These are phyloP conservation scores for Clavaria fumosa DNA, from an alignment of 768 basidiomycete genomes.

Conservation along the genomic window DNA sequence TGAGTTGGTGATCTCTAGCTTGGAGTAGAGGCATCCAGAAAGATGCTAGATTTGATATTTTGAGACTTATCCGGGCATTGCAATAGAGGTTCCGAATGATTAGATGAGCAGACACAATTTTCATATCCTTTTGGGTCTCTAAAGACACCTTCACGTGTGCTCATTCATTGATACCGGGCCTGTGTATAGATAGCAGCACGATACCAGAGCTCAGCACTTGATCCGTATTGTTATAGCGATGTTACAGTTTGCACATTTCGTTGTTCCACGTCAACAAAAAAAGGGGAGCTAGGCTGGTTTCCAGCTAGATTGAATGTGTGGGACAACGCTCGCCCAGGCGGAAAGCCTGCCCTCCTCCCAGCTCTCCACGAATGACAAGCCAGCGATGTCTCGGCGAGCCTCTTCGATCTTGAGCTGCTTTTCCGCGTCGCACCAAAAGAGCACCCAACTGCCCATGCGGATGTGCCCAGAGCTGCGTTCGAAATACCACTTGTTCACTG, in stretches of 20 bases:
- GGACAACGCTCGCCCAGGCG: slow-evolving; percentile 52
- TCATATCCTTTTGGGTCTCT: too few species aligned
- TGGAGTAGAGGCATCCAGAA: slow-evolving; percentile 84
- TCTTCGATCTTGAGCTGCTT: slow-evolving; percentile 60
- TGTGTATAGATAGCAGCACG: too few species aligned
- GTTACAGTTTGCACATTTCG: background rate
- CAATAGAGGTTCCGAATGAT: background rate
- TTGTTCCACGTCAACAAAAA: too few species aligned
- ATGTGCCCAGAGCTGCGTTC: slow-evolving; percentile 89
- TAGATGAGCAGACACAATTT: background rate
- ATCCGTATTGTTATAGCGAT: too few species aligned
- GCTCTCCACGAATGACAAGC: slow-evolving; percentile 55
- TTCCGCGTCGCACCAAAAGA: slow-evolving; percentile 99
- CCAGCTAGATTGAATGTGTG: slow-evolving; percentile 72
- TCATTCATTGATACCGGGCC: too few species aligned
- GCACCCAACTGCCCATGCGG: slow-evolving; percentile 71
- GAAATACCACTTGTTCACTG: slow-evolving; percentile 99
- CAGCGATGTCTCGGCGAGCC: slow-evolving; percentile 43
- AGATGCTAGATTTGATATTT: slow-evolving; percentile 58
- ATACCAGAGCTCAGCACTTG: too few species aligned
- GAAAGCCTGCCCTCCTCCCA: slow-evolving; percentile 63
- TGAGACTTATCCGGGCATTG: slow-evolving; percentile 12
- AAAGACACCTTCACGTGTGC: too few species aligned
- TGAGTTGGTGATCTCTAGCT: slow-evolving; percentile 35
- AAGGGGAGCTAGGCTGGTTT: too few species aligned